These are phyloP conservation scores for Cercospora janseana DNA, from an alignment of 2,329 filamentous ascomycete species.

Conservation along the genomic window DNA sequence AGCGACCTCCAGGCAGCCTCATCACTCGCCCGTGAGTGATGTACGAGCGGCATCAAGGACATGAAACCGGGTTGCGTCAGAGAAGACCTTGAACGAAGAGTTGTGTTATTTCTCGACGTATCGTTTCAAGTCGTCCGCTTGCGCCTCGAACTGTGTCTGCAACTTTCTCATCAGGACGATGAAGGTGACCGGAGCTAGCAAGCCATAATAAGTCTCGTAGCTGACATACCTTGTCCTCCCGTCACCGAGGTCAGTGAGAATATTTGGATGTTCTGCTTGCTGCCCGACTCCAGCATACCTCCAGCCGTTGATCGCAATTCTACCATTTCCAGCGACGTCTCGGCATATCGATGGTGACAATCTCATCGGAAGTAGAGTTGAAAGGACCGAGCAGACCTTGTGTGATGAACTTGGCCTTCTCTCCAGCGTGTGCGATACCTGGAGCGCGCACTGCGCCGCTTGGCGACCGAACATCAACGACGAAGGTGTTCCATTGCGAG, in stretches of 20 bases:
- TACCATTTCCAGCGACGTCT: background rate
- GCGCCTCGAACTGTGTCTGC: constrained; percentile 6
- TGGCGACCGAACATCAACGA: background rate
- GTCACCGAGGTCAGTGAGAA: constrained; percentile 6
- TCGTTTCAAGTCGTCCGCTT: constrained; percentile 9
- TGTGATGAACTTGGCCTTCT: constrained; percentile 6
- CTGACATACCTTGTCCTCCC: constrained; percentile 2
- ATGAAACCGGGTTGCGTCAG: too few relatives aligned
- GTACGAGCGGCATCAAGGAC: too few relatives aligned
- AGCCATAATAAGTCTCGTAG: constrained; percentile 9
- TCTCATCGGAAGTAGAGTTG: constrained; percentile 4
- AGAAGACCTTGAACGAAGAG: too few relatives aligned
- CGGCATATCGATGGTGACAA: constrained; percentile 3
- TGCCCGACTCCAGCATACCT: constrained; percentile 9
- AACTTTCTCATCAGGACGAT: background rate
- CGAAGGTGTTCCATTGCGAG: constrained; percentile 9
- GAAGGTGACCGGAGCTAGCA: background rate
- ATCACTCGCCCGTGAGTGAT: too few relatives aligned
- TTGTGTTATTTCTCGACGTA: too few relatives aligned
- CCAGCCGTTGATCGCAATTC: constrained; percentile 2
- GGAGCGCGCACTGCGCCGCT: background rate
- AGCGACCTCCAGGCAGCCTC: too few relatives aligned
- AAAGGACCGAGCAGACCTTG: constrained; percentile 5
- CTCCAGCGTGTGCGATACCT: background rate
- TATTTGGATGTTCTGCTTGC: constrained; percentile 12